A percentile compares a stretch with the other conserved stretches of the same genome.
These are phyloP conservation scores for Mucor irregularis DNA, from an alignment of 371 early-diverging fungal species.

Conservation along the genomic window DNA sequence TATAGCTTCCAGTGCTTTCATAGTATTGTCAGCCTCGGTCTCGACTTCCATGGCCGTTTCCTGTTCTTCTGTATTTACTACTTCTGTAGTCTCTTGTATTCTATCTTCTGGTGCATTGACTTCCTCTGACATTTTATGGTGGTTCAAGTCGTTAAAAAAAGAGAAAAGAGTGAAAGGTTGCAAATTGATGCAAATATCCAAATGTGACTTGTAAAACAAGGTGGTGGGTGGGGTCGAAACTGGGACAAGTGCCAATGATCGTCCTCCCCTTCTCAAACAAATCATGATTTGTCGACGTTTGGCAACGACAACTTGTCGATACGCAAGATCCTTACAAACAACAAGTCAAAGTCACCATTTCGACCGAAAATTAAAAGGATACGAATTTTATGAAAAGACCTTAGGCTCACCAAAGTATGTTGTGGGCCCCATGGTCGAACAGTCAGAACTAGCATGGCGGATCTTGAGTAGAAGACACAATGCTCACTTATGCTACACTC, in stretches of 20 bases:
- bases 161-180: background rate
- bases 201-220: no score
- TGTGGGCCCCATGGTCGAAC: constrained; percentile 93
- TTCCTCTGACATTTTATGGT: no score
- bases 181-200: background rate
- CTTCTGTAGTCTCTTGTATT: background rate
- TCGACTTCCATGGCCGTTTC: background rate
- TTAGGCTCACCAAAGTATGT: constrained; percentile 71
- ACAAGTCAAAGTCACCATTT: no score
- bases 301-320: background rate
- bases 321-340: no score
- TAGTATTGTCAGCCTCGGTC: constrained; percentile 8
- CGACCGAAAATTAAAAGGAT: constrained; percentile 11
- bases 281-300: background rate
- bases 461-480: constrained; percentile 82
- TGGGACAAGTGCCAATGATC: no score
- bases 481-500: constrained; percentile 94
- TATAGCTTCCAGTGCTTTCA: constrained; percentile 27
- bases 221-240: no score
- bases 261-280: background rate
- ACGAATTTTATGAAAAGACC: constrained; percentile 22
- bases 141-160: background rate
- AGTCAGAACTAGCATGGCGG: constrained; percentile 89
- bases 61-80: background rate
- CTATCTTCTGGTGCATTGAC: background rate